Base-by-base conservation (phyloP, 2,329 filamentous ascomycete genomes). In the Fusarium kyushuense region DNA sequence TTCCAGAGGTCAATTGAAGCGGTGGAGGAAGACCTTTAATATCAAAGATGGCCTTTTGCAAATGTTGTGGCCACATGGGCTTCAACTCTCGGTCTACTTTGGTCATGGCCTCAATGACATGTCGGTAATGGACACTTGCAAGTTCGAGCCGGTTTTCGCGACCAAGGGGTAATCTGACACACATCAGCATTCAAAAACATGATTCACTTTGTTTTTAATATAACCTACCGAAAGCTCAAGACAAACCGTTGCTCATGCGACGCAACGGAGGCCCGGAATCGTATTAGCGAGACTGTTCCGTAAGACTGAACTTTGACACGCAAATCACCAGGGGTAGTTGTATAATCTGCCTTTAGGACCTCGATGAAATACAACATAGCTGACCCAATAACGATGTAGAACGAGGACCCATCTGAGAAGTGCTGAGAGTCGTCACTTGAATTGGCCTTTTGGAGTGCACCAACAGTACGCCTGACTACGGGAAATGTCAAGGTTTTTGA, bases 61-160 rank as follows among this genome's bases (percentile, higher is more conserved):
- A 82, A 36, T 84, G 79, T 53, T 86, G 82, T 12, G 86, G 86
- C 86, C 86, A 88, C 59, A 84, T 84, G 0, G 86, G 86, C 71
- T 87, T 87, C 43, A 88, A 75, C 55, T 83, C 84, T 36, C 85
- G 83, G 70, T 88, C 86, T 29, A 82, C 82, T 55, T 83, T 85
- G 57, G 84, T 84, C 32, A 88, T 78, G 3, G 82, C 84, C 52
- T 84, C 82, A 45, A 87, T 83, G 45, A 88, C 85, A 38, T 81
- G 83, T 30, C 84, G 81, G 70, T 86, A 86, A 70, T 85, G 82
- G 27, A 84, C 79, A 68, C 86, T 88, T 13, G 86, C 84, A 21
- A 88, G 79, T 55, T 87, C 84, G 5, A 85, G 73, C 48, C 82
- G 81, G 19, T 75, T 78, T 40, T 83, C 81, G 21, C 77, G 76